Percentiles rank a stretch among this genome's conserved stretches.
phyloP scores from a whole-genome alignment of 257 asterid species.

The Solanum arcanum region DNA sequence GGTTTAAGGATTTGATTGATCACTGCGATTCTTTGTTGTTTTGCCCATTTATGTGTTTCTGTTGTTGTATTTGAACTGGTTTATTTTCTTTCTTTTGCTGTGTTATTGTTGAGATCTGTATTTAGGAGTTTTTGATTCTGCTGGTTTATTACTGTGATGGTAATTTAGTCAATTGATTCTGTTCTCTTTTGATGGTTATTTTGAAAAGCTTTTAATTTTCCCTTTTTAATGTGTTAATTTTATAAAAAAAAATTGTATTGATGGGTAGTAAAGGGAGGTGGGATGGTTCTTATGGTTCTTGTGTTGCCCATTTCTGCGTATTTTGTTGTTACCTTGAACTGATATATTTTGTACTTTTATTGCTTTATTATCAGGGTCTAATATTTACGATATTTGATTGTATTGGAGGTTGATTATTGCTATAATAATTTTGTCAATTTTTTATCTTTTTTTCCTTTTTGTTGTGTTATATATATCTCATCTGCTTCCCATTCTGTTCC shows the following conservation, averaged over 20 bases:
- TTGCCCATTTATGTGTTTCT: neutral
- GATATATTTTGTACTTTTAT: neutral
- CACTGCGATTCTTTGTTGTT: neutral
- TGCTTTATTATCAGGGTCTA: neutral
- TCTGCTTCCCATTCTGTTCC: neutral
- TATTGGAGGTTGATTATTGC: neutral
- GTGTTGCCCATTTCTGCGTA: neutral
- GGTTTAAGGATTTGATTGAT: neutral
- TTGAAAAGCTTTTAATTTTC: neutral
- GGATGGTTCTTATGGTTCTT: neutral
- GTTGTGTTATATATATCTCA: neutral
- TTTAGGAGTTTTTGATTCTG: neutral
- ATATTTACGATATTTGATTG: neutral
- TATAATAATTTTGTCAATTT: neutral
- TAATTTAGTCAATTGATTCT: neutral
- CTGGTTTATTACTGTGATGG: neutral
- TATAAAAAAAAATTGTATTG: neutral
- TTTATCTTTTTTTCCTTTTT: neutral
- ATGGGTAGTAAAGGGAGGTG: neutral
- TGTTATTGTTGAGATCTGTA: neutral
- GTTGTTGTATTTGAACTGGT: neutral
- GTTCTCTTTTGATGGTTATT: neutral
- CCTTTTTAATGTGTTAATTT: neutral
- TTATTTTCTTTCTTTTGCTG: neutral
- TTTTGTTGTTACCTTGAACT: neutral